These are phyloP conservation scores for Didymellaceae sp. DNA, from an alignment of 2,329 filamentous ascomycete species.

Conservation along the genomic window DNA sequence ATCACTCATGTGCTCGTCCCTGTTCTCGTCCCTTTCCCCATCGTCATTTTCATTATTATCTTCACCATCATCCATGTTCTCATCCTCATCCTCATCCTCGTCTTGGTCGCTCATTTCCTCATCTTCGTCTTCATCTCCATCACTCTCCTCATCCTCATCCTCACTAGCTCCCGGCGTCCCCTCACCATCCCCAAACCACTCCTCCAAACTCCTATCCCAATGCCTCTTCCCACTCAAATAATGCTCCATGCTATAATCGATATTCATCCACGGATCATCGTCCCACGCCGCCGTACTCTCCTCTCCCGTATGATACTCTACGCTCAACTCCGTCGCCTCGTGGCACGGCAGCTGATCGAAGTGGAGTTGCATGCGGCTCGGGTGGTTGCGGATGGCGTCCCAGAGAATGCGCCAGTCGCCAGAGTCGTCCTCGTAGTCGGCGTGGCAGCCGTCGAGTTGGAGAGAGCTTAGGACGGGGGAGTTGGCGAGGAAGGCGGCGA, in stretches of 20 bases:
- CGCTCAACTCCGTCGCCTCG: background rate
- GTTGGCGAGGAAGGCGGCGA: background rate
- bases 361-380: background rate
- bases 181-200: background rate
- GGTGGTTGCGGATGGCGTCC: slow-evolving; percentile 1
- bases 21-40: too few relatives aligned
- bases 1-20: too few relatives aligned
- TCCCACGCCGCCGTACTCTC: background rate
- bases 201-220: background rate
- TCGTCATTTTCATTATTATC: too few relatives aligned
- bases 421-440: background rate
- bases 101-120: too few relatives aligned
- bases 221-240: background rate
- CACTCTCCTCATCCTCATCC: too few relatives aligned
- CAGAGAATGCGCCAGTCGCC: background rate
- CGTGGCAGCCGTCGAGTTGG: too few relatives aligned
- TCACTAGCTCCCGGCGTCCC: too few relatives aligned
- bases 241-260: background rate
- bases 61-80: too few relatives aligned
- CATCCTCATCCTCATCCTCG: too few relatives aligned
- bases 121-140: too few relatives aligned
- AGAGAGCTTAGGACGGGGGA: background rate
- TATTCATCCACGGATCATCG: background rate
- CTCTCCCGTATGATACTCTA: background rate
- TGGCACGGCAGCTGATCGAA: background rate